Conservation (phyloP, 106 monocot genomes). For the Hemerocallis citrina region DNA sequence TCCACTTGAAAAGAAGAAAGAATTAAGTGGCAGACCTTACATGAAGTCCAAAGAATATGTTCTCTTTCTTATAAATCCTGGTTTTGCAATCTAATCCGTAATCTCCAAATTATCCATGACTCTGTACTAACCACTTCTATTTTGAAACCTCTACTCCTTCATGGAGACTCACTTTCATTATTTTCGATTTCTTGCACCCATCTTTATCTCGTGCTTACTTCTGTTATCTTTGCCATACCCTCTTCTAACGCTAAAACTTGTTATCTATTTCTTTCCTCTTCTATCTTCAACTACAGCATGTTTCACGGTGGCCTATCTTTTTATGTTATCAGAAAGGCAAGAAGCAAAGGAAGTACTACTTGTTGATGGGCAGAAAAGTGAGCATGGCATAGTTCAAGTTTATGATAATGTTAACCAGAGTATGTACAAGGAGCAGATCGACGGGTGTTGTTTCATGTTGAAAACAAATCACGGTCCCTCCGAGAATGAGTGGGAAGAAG, state of each 20-base stretch:
- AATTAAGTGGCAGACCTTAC: conserved; percentile 8
- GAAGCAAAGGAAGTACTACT: conserved; percentile 12
- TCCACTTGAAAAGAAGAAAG: conserved; percentile 11
- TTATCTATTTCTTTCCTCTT: conserved; percentile 31
- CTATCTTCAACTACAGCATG: conserved; percentile 16
- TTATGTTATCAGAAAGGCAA: conserved; percentile 18
- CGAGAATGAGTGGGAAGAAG: conserved; percentile 7
- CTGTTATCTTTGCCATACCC: conserved; percentile 3
- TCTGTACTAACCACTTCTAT: neutral
- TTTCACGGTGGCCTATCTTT: conserved; percentile 12
- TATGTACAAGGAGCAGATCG: conserved; percentile 12
- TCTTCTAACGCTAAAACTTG: conserved; percentile 7
- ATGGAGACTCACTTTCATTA: neutral
- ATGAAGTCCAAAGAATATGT: conserved; percentile 12
- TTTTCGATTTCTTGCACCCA: neutral
- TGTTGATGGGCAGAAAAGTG: conserved; percentile 11
- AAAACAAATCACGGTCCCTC: too few species aligned
- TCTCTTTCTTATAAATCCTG: conserved; percentile 11
- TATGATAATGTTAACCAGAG: conserved; percentile 29
- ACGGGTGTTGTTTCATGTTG: conserved; percentile 22
- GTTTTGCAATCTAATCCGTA: neutral
- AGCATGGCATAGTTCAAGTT: conserved; percentile 13
- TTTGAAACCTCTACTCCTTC: conserved; percentile 1
- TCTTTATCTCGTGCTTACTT: conserved; percentile 6
- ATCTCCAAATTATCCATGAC: conserved; percentile 14